Percentiles rank a stretch among this genome's conserved stretches.
Conservation (phyloP, 768 basidiomycete species). For the Boletus subparvulus region DNA sequence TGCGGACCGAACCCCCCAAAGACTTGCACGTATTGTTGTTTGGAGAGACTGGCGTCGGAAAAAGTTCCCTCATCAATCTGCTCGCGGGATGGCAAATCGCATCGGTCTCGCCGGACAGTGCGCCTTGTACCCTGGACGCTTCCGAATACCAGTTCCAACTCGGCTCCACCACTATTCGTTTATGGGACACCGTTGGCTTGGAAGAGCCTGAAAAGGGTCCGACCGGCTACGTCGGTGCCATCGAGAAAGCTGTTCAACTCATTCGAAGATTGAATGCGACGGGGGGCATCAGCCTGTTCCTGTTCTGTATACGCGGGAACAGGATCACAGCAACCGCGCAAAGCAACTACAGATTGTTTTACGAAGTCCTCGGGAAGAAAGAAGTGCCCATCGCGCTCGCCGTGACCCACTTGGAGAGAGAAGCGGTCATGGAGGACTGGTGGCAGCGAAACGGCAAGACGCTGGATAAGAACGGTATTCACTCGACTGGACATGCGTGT, state of each 20-base stretch:
- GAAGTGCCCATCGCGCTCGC: constrained; percentile 41
- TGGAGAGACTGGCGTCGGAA: constrained; percentile 35
- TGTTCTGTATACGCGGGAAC: constrained; percentile 42
- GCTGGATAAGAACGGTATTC: constrained; percentile 22
- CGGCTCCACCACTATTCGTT: constrained; percentile 18
- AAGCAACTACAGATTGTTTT: constrained; percentile 26
- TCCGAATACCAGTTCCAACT: constrained; percentile 30
- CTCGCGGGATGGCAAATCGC: constrained; percentile 29
- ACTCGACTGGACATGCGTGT: constrained; percentile 31
- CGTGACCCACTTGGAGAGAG: constrained; percentile 40
- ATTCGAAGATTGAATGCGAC: constrained; percentile 30
- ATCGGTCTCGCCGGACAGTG: constrained; percentile 21
- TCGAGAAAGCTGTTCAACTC: constrained; percentile 34
- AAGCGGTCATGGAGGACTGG: constrained; percentile 35
- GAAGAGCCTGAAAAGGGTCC: constrained; percentile 27
- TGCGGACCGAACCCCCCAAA: constrained; percentile 16
- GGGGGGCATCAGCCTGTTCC: constrained; percentile 40
- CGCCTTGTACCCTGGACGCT: constrained; percentile 36
- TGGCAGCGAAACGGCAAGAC: constrained; percentile 27
- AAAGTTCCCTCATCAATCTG: constrained; percentile 29
- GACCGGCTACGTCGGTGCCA: constrained; percentile 24
- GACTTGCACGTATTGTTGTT: constrained; percentile 39
- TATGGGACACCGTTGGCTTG: constrained; percentile 37
- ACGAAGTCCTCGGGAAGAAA: constrained; percentile 29
- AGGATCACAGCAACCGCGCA: constrained; percentile 31